These are phyloP conservation scores for Aureobasidium leucospermi DNA, from an alignment of 2,329 filamentous ascomycete genomes.

Conservation along the genomic window DNA sequence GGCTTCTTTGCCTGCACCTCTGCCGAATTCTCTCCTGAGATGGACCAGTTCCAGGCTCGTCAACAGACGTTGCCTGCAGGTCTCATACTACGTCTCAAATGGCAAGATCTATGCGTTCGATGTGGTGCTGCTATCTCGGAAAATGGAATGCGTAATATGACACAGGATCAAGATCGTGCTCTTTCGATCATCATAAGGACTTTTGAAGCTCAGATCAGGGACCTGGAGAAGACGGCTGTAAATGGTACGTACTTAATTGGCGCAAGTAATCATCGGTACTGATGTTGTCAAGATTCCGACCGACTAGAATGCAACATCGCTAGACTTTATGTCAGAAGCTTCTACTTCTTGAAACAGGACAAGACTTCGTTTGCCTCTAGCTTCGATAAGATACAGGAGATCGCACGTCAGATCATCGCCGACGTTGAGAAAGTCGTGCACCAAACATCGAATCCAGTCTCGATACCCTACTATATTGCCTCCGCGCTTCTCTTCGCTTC, in stretches of 20 bases:
- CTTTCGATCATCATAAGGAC: background rate
- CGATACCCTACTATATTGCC: background rate
- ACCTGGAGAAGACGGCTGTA: background rate
- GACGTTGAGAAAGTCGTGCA: background rate
- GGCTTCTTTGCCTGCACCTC: conserved; percentile 3
- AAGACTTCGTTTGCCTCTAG: background rate
- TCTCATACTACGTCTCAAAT: background rate
- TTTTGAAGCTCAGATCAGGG: background rate
- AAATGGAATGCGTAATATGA: conserved; percentile 1
- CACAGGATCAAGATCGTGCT: background rate
- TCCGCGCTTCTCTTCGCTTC: background rate
- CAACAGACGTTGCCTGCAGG: background rate
- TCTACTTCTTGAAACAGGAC: conserved; percentile 6
- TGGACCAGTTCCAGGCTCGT: background rate
- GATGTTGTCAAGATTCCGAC: background rate
- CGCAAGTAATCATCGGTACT: background rate
- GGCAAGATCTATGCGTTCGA: background rate
- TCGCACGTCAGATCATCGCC: background rate
- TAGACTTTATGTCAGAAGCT: background rate
- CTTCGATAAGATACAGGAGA: background rate
- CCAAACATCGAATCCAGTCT: background rate
- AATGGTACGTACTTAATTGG: background rate
- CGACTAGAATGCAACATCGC: background rate
- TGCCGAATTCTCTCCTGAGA: background rate
- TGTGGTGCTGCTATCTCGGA: conserved; percentile 2